phyloP scores from a whole-genome alignment of 108 stramenopile genomes.

The Fragilaria crotonensis region DNA sequence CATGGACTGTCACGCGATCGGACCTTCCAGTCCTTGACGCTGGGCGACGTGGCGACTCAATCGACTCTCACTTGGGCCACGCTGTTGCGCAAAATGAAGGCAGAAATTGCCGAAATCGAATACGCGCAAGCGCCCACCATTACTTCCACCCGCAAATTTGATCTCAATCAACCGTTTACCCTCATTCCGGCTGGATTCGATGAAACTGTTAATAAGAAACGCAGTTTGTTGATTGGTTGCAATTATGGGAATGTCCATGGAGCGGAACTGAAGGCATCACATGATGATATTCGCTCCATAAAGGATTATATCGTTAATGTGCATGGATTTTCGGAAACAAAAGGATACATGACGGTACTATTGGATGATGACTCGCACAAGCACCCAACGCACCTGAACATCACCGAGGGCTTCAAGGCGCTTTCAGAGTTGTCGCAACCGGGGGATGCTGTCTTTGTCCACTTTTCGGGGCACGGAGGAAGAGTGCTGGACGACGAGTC shows the following conservation, averaged over 20 bases:
- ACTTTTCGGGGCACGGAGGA: constrained; percentile 81
- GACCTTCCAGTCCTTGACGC: constrained; percentile 47
- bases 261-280: constrained; percentile 71
- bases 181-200: constrained; percentile 67
- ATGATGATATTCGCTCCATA: constrained; percentile 80
- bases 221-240: constrained; percentile 75
- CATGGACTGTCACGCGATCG: constrained; percentile 21
- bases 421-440: constrained; percentile 73
- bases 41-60: constrained; percentile 37
- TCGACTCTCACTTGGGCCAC: constrained; percentile 60
- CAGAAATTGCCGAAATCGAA: constrained; percentile 71
- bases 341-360: constrained; percentile 65
- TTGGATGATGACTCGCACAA: constrained; percentile 71
- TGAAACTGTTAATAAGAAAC: constrained; percentile 45
- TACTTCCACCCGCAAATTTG: constrained; percentile 63
- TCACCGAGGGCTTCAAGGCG: constrained; percentile 64
- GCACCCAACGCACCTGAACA: constrained; percentile 67
- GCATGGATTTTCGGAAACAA: constrained; percentile 67
- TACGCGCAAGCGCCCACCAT: constrained; percentile 67
- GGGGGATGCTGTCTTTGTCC: constrained; percentile 82
- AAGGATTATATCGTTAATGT: constrained; percentile 88
- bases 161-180: constrained; percentile 62
- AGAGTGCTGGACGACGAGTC: constrained; percentile 68
- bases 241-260: constrained; percentile 57
- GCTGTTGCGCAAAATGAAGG: constrained; percentile 77